These are phyloP conservation scores for Lizonia empirigonia DNA, from an alignment of 2,329 filamentous ascomycete genomes.

Conservation along the genomic window DNA sequence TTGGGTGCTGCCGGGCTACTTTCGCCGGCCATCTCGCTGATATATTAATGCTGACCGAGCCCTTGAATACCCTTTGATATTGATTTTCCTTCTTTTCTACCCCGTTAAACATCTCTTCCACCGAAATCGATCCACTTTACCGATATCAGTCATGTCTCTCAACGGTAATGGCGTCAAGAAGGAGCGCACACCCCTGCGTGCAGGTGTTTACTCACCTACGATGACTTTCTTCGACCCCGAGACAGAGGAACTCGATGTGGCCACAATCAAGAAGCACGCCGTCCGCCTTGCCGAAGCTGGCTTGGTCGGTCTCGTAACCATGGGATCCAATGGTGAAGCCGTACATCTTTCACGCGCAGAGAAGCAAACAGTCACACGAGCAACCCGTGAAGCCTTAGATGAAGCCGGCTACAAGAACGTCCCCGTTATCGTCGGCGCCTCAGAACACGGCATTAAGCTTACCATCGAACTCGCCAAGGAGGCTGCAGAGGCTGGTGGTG, in stretches of 20 bases:
- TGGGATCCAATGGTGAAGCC: conserved; percentile 91
- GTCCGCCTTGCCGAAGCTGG: conserved; percentile 77
- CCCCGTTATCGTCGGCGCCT: conserved; percentile 83
- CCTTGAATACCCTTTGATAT: conserved; percentile 22
- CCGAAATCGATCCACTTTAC: conserved; percentile 13
- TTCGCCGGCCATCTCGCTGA: conserved; percentile 41
- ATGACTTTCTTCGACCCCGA: conserved; percentile 88
- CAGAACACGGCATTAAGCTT: conserved; percentile 79
- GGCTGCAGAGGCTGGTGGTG: conserved; percentile 71
- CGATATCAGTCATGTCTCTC: conserved; percentile 28
- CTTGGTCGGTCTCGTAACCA: conserved; percentile 79
- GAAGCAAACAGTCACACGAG: conserved; percentile 74
- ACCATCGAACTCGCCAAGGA: conserved; percentile 77
- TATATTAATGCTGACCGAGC: conserved; percentile 49
- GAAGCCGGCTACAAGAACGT: conserved; percentile 75
- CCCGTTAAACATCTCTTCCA: conserved; percentile 7
- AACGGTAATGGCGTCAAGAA: conserved; percentile 48
- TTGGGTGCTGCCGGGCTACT: conserved; percentile 40
- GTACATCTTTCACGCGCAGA: conserved; percentile 81
- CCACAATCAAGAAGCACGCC: conserved; percentile 79
- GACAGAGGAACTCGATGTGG: conserved; percentile 83
- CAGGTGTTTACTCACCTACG: conserved; percentile 85
- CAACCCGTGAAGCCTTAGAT: conserved; percentile 81
- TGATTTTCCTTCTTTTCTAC: conserved; percentile 25
- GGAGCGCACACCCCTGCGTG: conserved; percentile 66